These are phyloP conservation scores for Phytophthora fragariaefolia DNA, from an alignment of 352 stramenopile species.

Conservation along the genomic window DNA sequence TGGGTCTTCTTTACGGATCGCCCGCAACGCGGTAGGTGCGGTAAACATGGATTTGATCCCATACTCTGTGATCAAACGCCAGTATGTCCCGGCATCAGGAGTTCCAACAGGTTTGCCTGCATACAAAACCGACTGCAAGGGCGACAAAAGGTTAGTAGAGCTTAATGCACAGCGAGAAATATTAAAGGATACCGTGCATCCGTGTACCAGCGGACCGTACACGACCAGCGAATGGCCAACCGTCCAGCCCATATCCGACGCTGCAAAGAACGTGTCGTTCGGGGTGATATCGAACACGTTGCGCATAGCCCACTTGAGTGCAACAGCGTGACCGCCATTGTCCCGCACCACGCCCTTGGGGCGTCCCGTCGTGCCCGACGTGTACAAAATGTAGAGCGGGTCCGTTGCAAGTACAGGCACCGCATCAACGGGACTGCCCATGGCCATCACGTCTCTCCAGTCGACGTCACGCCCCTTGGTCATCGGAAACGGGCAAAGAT, in stretches of 20 bases:
- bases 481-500: conserved; percentile 53
- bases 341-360: conserved; percentile 84
- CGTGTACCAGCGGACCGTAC: conserved; percentile 89
- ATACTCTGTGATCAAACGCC: conserved; percentile 87
- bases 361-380: conserved; percentile 71
- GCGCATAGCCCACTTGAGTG: conserved; percentile 90
- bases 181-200: conserved; percentile 84
- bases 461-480: conserved; percentile 54
- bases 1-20: conserved; percentile 89
- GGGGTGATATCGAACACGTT: conserved; percentile 75
- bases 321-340: conserved; percentile 79
- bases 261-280: conserved; percentile 87
- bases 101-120: conserved; percentile 91
- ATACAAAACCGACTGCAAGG: conserved; percentile 80
- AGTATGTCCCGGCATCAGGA: conserved; percentile 87
- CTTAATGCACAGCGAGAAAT: conserved; percentile 1
- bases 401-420: conserved; percentile 63
- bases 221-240: conserved; percentile 91
- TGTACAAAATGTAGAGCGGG: conserved; percentile 86
- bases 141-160: conserved; percentile 1
- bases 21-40: conserved; percentile 91
- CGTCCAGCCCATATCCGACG: conserved; percentile 91
- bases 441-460: conserved; percentile 61
- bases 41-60: conserved; percentile 90
- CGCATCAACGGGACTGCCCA: conserved; percentile 43